phyloP scores from a whole-genome alignment of 176 grass and related monocot genomes.

The Eleusine indica region DNA sequence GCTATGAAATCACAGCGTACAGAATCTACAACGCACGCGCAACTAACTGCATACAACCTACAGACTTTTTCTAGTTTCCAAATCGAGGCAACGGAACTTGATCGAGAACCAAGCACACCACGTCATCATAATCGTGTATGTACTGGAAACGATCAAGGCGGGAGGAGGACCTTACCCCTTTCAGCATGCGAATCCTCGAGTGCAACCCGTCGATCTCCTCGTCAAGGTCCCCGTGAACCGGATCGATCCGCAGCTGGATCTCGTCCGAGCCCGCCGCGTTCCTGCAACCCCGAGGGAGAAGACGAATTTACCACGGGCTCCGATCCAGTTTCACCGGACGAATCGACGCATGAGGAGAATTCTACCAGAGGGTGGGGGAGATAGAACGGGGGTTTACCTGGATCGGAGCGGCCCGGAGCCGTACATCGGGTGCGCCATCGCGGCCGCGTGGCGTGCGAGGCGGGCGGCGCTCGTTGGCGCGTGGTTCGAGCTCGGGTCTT shows the following conservation, averaged over 20 bases:
- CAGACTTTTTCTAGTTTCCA: background rate
- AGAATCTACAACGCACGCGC: background rate
- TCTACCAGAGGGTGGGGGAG: background rate
- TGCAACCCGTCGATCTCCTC: constrained; percentile 71
- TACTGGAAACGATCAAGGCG: background rate
- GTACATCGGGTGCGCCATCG: constrained; percentile 65
- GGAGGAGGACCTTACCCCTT: constrained; percentile 47
- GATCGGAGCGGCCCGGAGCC: constrained; percentile 72
- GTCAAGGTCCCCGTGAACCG: constrained; percentile 62
- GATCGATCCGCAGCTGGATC: constrained; percentile 84
- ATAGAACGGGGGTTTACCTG: constrained; percentile 40
- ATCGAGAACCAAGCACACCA: background rate
- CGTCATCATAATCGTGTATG: too few species aligned
- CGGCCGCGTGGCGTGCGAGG: background rate
- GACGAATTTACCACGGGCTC: background rate
- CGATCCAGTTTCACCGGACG: background rate
- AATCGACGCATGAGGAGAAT: background rate
- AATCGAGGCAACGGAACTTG: background rate
- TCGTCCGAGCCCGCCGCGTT: constrained; percentile 56
- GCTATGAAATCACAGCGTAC: background rate
- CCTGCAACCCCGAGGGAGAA: constrained; percentile 32
- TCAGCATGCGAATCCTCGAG: constrained; percentile 55
- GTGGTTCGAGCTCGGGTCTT: background rate
- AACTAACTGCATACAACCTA: background rate
- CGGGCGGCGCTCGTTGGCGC: background rate